phyloP scores from a whole-genome alignment of 2,329 filamentous ascomycete species.

The Aspergillus fructus region DNA sequence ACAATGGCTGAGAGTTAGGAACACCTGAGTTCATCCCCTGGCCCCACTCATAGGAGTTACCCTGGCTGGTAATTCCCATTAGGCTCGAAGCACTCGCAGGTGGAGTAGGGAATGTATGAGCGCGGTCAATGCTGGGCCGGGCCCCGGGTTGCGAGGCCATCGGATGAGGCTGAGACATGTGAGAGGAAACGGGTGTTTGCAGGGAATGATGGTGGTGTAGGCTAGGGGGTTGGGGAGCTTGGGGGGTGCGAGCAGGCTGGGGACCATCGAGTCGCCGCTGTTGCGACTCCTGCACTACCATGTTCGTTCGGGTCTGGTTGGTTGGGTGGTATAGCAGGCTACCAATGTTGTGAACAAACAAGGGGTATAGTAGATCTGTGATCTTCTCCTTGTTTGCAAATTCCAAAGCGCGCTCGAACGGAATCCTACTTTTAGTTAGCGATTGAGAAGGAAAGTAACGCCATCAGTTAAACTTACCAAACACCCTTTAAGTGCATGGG shows the following conservation, averaged over 20 bases:
- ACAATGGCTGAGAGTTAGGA: constrained; percentile 68
- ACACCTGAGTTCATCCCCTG: constrained; percentile 62
- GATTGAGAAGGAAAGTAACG: constrained; percentile 3
- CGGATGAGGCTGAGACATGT: constrained; percentile 65
- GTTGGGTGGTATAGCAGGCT: constrained; percentile 85
- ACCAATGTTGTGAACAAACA: constrained; percentile 97
- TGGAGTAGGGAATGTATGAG: constrained; percentile 91
- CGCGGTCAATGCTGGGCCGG: constrained; percentile 76
- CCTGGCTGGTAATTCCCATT: constrained; percentile 71
- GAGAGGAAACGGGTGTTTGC: constrained; percentile 57
- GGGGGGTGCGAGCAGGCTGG: constrained; percentile 53
- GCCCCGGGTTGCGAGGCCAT: constrained; percentile 61
- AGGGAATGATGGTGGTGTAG: constrained; percentile 66
- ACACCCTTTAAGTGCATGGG: constrained; percentile 99
- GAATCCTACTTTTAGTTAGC: constrained; percentile 67
- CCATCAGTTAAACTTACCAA: constrained; percentile 62
- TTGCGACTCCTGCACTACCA: constrained; percentile 81
- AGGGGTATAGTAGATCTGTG: constrained; percentile 87
- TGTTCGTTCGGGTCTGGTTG: constrained; percentile 77
- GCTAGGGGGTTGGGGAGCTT: constrained; percentile 65
- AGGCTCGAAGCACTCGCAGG: constrained; percentile 90
- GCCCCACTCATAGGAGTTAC: constrained; percentile 76
- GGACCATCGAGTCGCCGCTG: constrained; percentile 67
- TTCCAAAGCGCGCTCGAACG: constrained; percentile 93
- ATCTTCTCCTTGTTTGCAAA: constrained; percentile 99